phyloP scores from a whole-genome alignment of 176 grass and related monocot genomes.

The Urochloa ruziziensis region DNA sequence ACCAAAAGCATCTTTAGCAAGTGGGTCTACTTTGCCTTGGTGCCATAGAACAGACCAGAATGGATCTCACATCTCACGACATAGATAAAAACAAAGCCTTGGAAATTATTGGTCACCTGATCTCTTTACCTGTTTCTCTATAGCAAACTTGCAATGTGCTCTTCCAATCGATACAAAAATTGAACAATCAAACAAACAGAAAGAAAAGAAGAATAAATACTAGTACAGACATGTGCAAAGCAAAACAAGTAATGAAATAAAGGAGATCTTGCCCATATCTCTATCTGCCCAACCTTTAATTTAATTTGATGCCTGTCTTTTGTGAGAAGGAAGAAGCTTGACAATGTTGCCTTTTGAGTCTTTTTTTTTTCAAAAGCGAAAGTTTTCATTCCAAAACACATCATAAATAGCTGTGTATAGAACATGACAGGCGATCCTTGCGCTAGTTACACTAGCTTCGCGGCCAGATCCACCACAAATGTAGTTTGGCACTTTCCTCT shows the following conservation, averaged over 20 bases:
- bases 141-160: constrained; percentile 33
- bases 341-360: neutral
- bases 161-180: constrained; percentile 17
- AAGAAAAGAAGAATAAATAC: neutral
- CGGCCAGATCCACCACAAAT: constrained; percentile 18
- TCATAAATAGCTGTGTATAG: constrained; percentile 48
- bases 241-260: neutral
- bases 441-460: constrained; percentile 27
- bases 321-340: constrained; percentile 12
- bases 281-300: constrained; percentile 22
- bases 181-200: neutral
- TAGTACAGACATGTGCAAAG: constrained; percentile 33
- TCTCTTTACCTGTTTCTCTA: constrained; percentile 32
- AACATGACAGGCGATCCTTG: constrained; percentile 26
- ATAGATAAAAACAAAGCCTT: constrained; percentile 36
- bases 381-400: constrained; percentile 30
- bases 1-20: constrained; percentile 36
- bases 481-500: neutral
- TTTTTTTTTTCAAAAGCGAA: constrained; percentile 37
- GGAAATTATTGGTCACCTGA: constrained; percentile 24
- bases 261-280: constrained; percentile 17
- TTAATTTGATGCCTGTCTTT: constrained; percentile 22
- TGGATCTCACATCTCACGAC: constrained; percentile 36
- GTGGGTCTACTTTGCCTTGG: constrained; percentile 21
- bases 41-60: constrained; percentile 18